Base-by-base conservation (phyloP, 176 grass and related monocot species). In the Lolium perenne region DNA sequence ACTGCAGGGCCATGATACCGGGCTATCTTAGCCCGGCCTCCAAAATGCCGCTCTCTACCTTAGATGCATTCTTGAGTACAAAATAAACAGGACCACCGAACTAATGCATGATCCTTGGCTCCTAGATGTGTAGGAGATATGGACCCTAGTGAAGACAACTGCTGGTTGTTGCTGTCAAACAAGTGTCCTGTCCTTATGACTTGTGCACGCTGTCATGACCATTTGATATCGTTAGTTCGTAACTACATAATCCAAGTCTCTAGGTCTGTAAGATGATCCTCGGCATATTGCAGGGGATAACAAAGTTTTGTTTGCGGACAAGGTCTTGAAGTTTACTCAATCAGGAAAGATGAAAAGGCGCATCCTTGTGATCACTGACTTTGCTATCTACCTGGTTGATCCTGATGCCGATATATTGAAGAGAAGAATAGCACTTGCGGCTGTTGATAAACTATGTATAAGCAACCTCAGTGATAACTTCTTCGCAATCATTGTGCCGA, bases 271-370 rank as follows among this genome's bases (percentile, higher is more conserved):
- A 62, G 7, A 60, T 43, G 8, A 49, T 80, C 43, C 63, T 79
- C 5, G 35, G 20, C 53, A 51, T 73, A 79, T 63, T 88, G 66
- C 86, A 98, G 97, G 97, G 47, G 97, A 99, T 83, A 93, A 83
- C 58, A 91, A 89, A 81, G 90, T 99, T 85, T 61, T 99, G 48
- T 99, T 97, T 92, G 94, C 94, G 10, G 97, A 99, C 79, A 94
- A 89, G 47, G 83, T 99, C 51, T 77, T 96, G 35, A 96, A 90
- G 71, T 89, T 99, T 55, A 97, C 90, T 53, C 90, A 92, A 46
- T 91, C 97, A 35, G 97, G 97, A 81, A 99, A 97, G 80, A 94
- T 96, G 94, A 97, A 96, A 86, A 91, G 87, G 25, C 88, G 89
- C 66, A 91, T 96, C 45, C 74, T 99, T 38, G 84, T 99, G 51